Evolutionary conservation across 1,284 basidiomycete genomes (phyloP).

Genomic region (Violaceomyces palustris): DNA sequence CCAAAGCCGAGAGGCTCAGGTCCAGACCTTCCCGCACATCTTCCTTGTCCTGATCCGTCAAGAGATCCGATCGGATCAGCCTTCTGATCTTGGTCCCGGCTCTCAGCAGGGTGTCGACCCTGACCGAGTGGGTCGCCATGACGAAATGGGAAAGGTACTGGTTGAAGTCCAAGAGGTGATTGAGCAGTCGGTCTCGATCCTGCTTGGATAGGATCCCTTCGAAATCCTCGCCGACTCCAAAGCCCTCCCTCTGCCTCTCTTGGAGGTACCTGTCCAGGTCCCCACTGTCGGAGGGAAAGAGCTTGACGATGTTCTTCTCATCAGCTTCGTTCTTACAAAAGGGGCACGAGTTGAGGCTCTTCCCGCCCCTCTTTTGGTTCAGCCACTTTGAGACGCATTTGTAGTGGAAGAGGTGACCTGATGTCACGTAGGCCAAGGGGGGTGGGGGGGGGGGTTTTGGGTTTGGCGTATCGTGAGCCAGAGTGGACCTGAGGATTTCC

Average conservation of each 20-base stretch:
- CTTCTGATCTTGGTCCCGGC: slow-evolving; percentile 10
- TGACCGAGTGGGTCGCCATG: slow-evolving; percentile 9
- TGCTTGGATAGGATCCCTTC: not conserved
- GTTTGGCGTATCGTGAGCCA: too few species aligned
- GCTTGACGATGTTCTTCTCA: slow-evolving; percentile 1
- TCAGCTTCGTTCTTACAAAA: slow-evolving; percentile 9
- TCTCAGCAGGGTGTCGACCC: slow-evolving; percentile 3
- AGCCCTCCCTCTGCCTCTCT: slow-evolving; percentile 3
- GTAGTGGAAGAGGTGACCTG: slow-evolving; percentile 26
- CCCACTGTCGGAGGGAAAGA: slow-evolving; percentile 21
- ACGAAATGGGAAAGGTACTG: slow-evolving; percentile 10
- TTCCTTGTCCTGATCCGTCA: too few species aligned
- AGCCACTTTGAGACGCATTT: slow-evolving; percentile 20
- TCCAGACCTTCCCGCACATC: too few species aligned
- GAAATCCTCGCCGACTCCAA: not conserved
- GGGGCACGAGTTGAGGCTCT: slow-evolving; percentile 14
- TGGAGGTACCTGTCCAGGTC: slow-evolving; percentile 20
- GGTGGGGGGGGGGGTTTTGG: too few species aligned
- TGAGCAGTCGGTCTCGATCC: slow-evolving; percentile 3
- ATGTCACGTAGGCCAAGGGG: too few species aligned
- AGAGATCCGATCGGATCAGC: too few species aligned
- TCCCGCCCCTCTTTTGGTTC: slow-evolving; percentile 1
- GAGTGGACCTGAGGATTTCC: too few species aligned
- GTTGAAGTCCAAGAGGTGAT: slow-evolving; percentile 21
- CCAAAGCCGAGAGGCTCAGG: too few species aligned